phyloP scores from a whole-genome alignment of 345 rosid genomes.

The Anastatica hierochuntica region DNA sequence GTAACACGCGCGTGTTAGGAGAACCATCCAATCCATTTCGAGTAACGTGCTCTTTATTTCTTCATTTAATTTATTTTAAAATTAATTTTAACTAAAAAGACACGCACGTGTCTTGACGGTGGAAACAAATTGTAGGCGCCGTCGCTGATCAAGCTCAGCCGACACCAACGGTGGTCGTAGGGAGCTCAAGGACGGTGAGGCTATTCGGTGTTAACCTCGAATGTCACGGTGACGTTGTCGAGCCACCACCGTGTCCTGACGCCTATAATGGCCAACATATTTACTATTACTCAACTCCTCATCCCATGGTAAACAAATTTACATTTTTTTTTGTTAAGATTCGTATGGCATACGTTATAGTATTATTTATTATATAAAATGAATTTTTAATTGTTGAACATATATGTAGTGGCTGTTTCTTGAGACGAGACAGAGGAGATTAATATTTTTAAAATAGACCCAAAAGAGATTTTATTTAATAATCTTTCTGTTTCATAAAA shows the following conservation, averaged over 20 bases:
- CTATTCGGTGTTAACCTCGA: slow-evolving; percentile 84
- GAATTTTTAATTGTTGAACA: too few species aligned
- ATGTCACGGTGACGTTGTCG: slow-evolving; percentile 38
- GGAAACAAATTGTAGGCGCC: slow-evolving; percentile 26
- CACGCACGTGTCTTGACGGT: slow-evolving; percentile 22
- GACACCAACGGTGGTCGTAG: slow-evolving; percentile 22
- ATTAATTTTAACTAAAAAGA: slow-evolving; percentile 10
- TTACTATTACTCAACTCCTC: slow-evolving; percentile 26
- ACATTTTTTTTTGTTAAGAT: too few species aligned
- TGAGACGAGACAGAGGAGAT: slow-evolving; percentile 24
- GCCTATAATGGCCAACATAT: slow-evolving; percentile 18
- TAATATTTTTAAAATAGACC: slow-evolving; percentile 2
- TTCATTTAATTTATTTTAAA: neutral
- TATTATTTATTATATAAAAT: too few species aligned
- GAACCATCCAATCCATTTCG: slow-evolving; percentile 24
- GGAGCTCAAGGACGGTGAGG: slow-evolving; percentile 60
- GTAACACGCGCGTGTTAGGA: slow-evolving; percentile 13
- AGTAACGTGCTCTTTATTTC: slow-evolving; percentile 24
- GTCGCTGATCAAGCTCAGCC: slow-evolving; percentile 4
- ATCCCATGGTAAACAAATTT: slow-evolving; percentile 14
- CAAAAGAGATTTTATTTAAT: neutral
- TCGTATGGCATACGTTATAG: neutral
- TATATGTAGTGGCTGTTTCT: slow-evolving; percentile 28
- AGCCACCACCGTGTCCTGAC: slow-evolving; percentile 20
- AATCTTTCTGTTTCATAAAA: too few species aligned